A percentile compares a stretch with the other conserved stretches of the same genome.
These are phyloP conservation scores for Baorangia bicolor DNA, from an alignment of 768 basidiomycete species.

Conservation along the genomic window DNA sequence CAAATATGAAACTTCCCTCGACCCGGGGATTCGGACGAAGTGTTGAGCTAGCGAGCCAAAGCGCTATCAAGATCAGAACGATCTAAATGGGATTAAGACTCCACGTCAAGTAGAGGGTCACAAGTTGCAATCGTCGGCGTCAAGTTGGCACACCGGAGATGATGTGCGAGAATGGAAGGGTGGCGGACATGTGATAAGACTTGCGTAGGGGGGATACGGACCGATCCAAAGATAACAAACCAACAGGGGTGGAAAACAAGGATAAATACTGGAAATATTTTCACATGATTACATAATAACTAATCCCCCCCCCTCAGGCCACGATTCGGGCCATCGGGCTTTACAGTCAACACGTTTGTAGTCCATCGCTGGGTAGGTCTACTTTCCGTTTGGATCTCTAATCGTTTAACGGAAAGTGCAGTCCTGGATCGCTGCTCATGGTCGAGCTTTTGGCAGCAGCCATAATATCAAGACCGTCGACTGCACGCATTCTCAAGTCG, in stretches of 20 bases:
- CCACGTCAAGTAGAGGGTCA: not conserved
- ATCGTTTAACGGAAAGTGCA: not conserved
- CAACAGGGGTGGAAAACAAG: too few relatives aligned
- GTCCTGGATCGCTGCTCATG: conserved; percentile 43
- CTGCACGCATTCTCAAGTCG: conserved; percentile 27
- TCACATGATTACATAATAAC: conserved; percentile 17
- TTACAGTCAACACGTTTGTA: not conserved
- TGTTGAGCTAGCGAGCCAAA: conserved; percentile 8
- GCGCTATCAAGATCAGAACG: conserved; percentile 10
- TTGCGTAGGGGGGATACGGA: not conserved
- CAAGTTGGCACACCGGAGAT: conserved; percentile 8
- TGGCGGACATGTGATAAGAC: conserved; percentile 4
- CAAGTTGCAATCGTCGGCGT: conserved; percentile 1
- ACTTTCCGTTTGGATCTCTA: not conserved
- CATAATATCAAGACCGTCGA: conserved; percentile 40
- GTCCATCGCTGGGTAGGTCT: conserved; percentile 14
- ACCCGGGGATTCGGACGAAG: conserved; percentile 13
- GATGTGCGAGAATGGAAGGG: not conserved
- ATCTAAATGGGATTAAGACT: conserved; percentile 2
- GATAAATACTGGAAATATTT: too few relatives aligned
- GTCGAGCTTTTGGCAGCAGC: conserved; percentile 61
- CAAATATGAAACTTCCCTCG: conserved; percentile 11
- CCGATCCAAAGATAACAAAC: too few relatives aligned
- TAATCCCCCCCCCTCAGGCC: not conserved
- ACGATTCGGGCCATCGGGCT: not conserved